Conservation (phyloP, 2,329 filamentous ascomycete genomes). For the Fusarium sp. region DNA sequence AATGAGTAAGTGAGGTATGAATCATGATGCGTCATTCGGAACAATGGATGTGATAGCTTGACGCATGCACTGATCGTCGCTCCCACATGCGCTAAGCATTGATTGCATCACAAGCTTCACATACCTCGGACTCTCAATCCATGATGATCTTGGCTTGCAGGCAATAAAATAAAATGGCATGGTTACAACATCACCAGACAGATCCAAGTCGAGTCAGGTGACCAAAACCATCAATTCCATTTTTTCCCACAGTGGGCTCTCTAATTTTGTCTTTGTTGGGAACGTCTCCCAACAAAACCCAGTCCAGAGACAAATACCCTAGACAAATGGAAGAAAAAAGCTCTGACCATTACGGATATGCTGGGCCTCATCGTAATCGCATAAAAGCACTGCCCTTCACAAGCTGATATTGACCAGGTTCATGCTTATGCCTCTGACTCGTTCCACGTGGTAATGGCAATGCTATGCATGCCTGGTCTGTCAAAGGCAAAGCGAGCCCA, state of each 20-base stretch:
- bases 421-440: background rate
- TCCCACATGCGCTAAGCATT: background rate
- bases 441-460: constrained; percentile 5
- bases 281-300: constrained; percentile 13
- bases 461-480: background rate
- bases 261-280: constrained; percentile 3
- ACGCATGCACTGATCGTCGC: background rate
- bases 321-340: background rate
- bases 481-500: constrained; percentile 7
- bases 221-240: background rate
- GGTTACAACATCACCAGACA: background rate
- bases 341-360: background rate
- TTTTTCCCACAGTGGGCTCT: background rate
- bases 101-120: background rate
- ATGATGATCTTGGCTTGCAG: constrained; percentile 3
- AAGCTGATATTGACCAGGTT: constrained; percentile 1
- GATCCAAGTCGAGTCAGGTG: background rate
- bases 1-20: background rate
- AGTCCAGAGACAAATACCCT: constrained; percentile 10
- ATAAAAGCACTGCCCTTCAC: background rate
- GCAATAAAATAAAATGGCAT: background rate
- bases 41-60: background rate
- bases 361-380: background rate
- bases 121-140: constrained; percentile 9
- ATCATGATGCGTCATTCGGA: background rate